phyloP scores from a whole-genome alignment of 176 grass and related monocot species.

The Juncus inflexus region DNA sequence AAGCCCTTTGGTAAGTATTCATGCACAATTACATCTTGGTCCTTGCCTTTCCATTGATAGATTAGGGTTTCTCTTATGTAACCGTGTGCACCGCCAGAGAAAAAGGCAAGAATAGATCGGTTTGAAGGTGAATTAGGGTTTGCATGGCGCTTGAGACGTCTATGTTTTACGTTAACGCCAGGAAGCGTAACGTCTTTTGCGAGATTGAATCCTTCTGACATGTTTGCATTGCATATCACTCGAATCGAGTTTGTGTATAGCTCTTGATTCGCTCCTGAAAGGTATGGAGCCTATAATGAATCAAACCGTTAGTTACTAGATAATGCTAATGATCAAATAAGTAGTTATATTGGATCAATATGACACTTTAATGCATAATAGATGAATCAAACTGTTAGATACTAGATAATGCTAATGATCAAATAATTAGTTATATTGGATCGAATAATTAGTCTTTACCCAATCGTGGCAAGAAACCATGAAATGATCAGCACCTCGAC shows the following conservation, averaged over 20 bases:
- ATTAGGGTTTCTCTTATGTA: constrained; percentile 31
- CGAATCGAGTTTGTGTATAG: constrained; percentile 31
- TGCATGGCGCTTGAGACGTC: not conserved
- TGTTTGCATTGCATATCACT: constrained; percentile 39
- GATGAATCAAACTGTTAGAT: not conserved
- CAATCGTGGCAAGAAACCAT: constrained; percentile 42
- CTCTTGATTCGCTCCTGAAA: constrained; percentile 25
- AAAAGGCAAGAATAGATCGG: constrained; percentile 31
- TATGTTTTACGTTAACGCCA: constrained; percentile 6
- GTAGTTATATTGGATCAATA: not conserved
- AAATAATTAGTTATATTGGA: not conserved
- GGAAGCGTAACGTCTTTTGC: constrained; percentile 34
- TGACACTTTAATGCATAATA: not conserved
- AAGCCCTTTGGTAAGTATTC: constrained; percentile 19
- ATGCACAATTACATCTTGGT: constrained; percentile 30
- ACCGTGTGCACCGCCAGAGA: constrained; percentile 31
- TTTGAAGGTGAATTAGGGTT: not conserved
- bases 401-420: not conserved
- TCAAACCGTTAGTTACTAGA: not conserved
- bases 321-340: not conserved
- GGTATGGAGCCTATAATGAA: constrained; percentile 29
- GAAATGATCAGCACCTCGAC: constrained; percentile 38
- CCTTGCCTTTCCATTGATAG: constrained; percentile 23
- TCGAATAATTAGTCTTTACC: constrained; percentile 8
- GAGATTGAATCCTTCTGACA: constrained; percentile 38